Evolutionary conservation across 257 asterid species (phyloP), one percentile per base, ranked within the genome.

Genomic region (Lycium barbarum): DNA sequence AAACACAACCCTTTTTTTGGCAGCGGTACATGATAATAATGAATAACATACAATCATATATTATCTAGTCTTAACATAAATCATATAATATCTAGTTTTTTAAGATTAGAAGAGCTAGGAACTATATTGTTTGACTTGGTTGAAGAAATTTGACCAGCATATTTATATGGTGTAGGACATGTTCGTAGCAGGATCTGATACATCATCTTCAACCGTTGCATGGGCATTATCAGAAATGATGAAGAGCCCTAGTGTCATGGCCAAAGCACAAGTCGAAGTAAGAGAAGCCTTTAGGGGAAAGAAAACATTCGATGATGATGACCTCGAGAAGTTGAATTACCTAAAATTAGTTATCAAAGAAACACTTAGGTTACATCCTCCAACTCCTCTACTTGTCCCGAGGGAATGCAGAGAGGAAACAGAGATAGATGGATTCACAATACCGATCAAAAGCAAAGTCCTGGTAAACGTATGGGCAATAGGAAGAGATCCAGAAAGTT

Each of bases 381-480:
- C 86, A 1, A 38, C 57, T 18, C 78, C 85, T 7, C 45, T 86
- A 2, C 45, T 86, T 4, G 63, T 70, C 51, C 88, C 87, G 7
- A 40, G 85, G 15, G 85, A 70, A 80, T 80, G 87, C 35, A 83
- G 84, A 22, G 83, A 86, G 73, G 54, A 72, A 6, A 79, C 83
- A 20, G 61, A 84, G 43, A 26, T 86, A 13, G 49, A 79, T 0
- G 85, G 86, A 1, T 84, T 45, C 6, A 47, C 1, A 3, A 84
- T 86, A 67, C 61, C 87, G 0, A 8, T 12, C 7, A 68, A 70
- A n/a, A 72, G 85, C 9, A 86, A 40, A 58, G 86, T 86, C 45
- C 0, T 86, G 22, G 55, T 86, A 2, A 86, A 86, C 9, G 79
- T 20, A 8, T 86, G 88, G 86, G 88, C 86, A 2, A 8, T 86